Base-by-base conservation (phyloP, 176 grass and related monocot genomes). In the Musa beccarii region DNA sequence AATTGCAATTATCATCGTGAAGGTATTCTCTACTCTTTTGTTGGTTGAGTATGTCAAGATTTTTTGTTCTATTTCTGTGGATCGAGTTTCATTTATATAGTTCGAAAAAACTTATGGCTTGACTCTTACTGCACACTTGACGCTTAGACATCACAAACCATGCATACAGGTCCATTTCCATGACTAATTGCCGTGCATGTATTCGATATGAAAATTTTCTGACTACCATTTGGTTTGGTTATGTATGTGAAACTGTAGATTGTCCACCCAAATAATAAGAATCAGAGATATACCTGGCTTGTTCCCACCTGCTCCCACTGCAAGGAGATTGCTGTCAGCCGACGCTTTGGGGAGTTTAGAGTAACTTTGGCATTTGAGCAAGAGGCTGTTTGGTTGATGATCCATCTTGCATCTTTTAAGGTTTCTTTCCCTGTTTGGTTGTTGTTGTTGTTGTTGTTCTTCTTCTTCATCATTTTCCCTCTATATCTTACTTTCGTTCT, bases 1-100 rank as follows among this genome's bases (percentile, higher is more conserved):
- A 59, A 91, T 98, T 84, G 84, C 94, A 76, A 85, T 93, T 65
- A 87, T 98, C 78, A 69, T 98, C 81, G 90, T 98, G 69, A 98
- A 98, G 94, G 94, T 98, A 93, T 69, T 80, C 80, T 13, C 3
- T 70, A 56, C 49, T 0, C 81, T 16, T 29, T 69, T 67, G n/a
- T 53, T 1, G 13, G 28, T 2, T 29, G 28, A 29, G 28, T 29
- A 29, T 29, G 28, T 29, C 28, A 29, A 29, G 28, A 29, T 29
- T 29, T 29, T 29, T 2, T 29, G 28, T 29, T 29, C 28, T 29
- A 29, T 29, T 29, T 29, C 28, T 29, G 28, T 29, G 28, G 28
- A 2, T 29, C 2, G 2, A 29, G 2, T 29, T 29, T 29, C 28
- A 29, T 29, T 2, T 29, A 29, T 29, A 2, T 29, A 29, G 28